Conservation (phyloP, 2,329 filamentous ascomycete species). For the Penicillium sp. region DNA sequence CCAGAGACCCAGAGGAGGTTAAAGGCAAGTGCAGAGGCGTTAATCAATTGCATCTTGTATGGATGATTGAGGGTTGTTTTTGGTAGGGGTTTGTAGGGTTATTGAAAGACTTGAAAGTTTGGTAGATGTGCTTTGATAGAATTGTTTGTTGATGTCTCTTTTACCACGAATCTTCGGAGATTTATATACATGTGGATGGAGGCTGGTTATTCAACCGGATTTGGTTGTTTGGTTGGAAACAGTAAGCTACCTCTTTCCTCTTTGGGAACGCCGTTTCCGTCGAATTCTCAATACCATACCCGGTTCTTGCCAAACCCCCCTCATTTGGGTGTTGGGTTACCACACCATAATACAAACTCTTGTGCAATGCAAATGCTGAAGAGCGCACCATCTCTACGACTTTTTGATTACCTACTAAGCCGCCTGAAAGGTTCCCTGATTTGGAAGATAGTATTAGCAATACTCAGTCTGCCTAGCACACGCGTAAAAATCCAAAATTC, state of each 20-base stretch:
- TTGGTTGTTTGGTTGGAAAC: conserved; percentile 4
- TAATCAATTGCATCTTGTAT: conserved; percentile 24
- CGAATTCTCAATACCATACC: not conserved
- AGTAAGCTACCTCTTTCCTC: not conserved
- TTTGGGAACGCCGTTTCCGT: conserved; percentile 6
- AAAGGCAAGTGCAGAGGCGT: conserved; percentile 13
- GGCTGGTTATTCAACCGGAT: not conserved
- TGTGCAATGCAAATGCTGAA: no score
- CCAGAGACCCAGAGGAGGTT: conserved; percentile 21
- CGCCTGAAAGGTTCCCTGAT: no score
- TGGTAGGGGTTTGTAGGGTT: not conserved
- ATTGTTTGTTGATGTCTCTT: not conserved
- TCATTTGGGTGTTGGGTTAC: no score
- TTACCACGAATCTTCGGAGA: not conserved
- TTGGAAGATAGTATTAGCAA: no score
- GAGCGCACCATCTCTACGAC: no score
- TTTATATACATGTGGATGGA: not conserved
- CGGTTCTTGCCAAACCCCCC: no score
- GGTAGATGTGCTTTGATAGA: not conserved
- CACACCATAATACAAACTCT: no score
- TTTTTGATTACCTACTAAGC: no score
- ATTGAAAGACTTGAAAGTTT: not conserved
- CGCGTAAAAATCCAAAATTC: no score
- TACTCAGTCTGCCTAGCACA: no score
- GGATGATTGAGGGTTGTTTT: not conserved